Base-by-base conservation (phyloP, 192 early-diverging fungal species). In the Backusella tuberculispora region DNA sequence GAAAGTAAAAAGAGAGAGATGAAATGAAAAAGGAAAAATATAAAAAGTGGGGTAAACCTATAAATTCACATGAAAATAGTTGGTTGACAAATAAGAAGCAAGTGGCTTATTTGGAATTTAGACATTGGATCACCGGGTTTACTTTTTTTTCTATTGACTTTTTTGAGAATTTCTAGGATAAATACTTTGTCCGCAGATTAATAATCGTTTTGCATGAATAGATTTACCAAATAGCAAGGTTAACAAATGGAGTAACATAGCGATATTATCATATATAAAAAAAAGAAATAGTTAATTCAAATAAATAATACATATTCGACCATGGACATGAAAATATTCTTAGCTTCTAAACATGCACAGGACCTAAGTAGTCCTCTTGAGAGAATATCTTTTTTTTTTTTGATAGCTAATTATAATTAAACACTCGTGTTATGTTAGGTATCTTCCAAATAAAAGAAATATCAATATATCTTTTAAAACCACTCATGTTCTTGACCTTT, bases 21-120 rank as follows among this genome's bases (percentile, higher is more conserved):
- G 12, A 24, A 67, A 15, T 44, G 24, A 53, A 67, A 63, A 29
- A 75, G 40, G 68, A 69, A 75, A 71, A 71, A n/a, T 44, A n/a
- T 38, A n/a, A 38, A 34, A 53, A 38, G 66, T 67, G 66, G 66
- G 66, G 66, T 67, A 21, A 2, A 43, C 7, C 41, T 37, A 1
- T 13, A 67, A 42, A 19, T 42, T 67, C 66, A 67, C 66, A 67
- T 67, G 66, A n/a, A 66, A 66, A 40, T 40, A 37, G 38, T 19
- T 40, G 37, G 37, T 40, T 19, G 15, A n/a, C 7, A 66, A 66
- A 41, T 41, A n/a, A 8, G 2, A 19, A 42, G 0, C 38, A 67
- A 41, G 41, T 67, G 66, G 66, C 66, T 67, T 67, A 42, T 60
- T 60, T 60, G 21, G 53, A 60, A 26, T 53, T 53, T 21, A n/a